Evolutionary conservation across 1,139 yeast genomes (phyloP).

Genomic region (Sugiyamaella neomexicana): DNA sequence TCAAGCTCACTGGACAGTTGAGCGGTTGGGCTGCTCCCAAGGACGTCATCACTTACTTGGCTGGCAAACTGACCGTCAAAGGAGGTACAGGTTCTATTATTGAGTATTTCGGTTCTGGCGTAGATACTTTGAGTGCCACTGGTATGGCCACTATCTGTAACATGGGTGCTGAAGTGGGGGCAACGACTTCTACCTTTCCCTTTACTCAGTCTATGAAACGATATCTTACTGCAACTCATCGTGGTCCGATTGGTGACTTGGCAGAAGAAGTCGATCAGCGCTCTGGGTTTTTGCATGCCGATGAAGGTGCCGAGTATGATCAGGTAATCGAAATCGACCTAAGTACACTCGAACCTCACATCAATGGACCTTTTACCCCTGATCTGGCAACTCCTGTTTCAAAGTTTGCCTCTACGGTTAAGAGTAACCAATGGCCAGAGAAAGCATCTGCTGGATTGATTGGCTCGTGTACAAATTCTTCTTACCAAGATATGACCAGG

Average conservation of each 20-base stretch:
- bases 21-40: conserved; percentile 95
- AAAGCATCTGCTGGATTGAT: conserved; percentile 88
- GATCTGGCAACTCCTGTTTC: conserved; percentile 98
- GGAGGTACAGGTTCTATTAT: conserved; percentile 97
- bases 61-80: conserved; percentile 87
- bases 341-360: conserved; percentile 92
- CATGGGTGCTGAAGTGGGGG: conserved; percentile 99
- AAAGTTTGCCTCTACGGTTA: conserved; percentile 84
- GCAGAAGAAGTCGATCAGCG: conserved; percentile 57
- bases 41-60: conserved; percentile 88
- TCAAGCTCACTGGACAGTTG: conserved; percentile 81
- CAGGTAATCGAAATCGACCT: conserved; percentile 93
- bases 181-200: conserved; percentile 96
- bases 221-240: conserved; percentile 75
- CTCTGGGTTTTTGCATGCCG: conserved; percentile 79
- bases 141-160: conserved; percentile 99
- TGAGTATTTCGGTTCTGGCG: conserved; percentile 96
- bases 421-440: conserved; percentile 87
- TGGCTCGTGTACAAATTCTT: conserved; percentile 97
- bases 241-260: conserved; percentile 77
- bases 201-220: conserved; percentile 84
- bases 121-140: conserved; percentile 78
- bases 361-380: conserved; percentile 99
- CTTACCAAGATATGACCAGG: conserved; percentile 96
- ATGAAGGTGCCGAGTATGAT: conserved; percentile 93